phyloP scores from a whole-genome alignment of 768 basidiomycete species.

The Suillus lakei region DNA sequence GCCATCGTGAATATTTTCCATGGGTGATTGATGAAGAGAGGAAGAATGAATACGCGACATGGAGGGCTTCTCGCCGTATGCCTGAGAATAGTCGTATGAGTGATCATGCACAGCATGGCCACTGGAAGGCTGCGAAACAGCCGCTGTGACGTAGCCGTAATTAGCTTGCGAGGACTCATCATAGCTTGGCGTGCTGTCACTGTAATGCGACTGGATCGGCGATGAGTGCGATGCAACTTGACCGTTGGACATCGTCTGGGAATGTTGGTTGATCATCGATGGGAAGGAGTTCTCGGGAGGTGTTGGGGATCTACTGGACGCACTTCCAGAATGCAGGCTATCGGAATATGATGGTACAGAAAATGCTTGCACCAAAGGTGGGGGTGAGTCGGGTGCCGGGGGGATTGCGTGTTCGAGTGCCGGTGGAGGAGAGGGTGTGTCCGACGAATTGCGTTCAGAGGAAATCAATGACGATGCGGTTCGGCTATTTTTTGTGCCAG shows the following conservation, averaged over 20 bases:
- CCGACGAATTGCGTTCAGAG: conserved; percentile 31
- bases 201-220: conserved; percentile 33
- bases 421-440: conserved; percentile 42
- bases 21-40: conserved; percentile 31
- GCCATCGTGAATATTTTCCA: conserved; percentile 32
- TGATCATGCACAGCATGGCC: conserved; percentile 30
- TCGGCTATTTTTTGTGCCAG: conserved; percentile 27
- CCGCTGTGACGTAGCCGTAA: conserved; percentile 31
- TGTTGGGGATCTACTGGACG: conserved; percentile 48
- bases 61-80: conserved; percentile 35
- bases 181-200: conserved; percentile 35
- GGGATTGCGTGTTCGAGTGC: conserved; percentile 49
- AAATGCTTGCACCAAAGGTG: conserved; percentile 54
- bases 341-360: conserved; percentile 27
- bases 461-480: conserved; percentile 28
- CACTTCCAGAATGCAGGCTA: conserved; percentile 36
- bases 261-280: conserved; percentile 32
- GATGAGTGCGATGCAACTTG: conserved; percentile 35
- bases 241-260: conserved; percentile 42
- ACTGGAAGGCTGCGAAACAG: conserved; percentile 28
- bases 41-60: conserved; percentile 36
- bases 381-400: conserved; percentile 60
- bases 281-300: conserved; percentile 51
- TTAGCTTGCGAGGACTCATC: conserved; percentile 36
- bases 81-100: conserved; percentile 29